phyloP scores from a whole-genome alignment of 192 early-diverging fungal species.

The Haplosporangium gracile region DNA sequence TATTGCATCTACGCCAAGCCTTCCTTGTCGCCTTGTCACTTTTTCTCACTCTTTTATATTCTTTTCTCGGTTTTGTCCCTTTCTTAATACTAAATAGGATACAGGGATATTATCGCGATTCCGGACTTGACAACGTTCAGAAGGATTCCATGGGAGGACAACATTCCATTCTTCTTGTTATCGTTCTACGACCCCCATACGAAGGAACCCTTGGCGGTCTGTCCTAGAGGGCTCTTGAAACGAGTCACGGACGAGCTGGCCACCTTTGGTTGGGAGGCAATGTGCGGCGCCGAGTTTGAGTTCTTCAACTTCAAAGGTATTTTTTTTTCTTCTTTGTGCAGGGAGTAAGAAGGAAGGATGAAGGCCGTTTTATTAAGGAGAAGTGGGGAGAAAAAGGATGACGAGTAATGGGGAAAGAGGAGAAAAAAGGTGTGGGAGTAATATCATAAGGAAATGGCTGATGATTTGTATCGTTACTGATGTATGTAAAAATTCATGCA shows the following conservation, averaged over 20 bases:
- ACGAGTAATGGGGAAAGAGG: neutral
- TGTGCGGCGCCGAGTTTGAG: constrained; percentile 75
- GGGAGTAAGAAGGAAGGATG: neutral
- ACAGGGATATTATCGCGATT: constrained; percentile 70
- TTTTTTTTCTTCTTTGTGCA: neutral
- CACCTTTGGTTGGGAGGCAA: constrained; percentile 49
- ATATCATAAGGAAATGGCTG: neutral
- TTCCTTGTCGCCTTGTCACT: neutral
- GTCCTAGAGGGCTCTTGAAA: constrained; percentile 69
- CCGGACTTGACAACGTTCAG: constrained; percentile 74
- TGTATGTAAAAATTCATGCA: neutral
- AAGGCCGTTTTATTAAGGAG: neutral
- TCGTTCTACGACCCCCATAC: constrained; percentile 71
- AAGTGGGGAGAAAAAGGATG: neutral
- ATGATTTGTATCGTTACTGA: neutral
- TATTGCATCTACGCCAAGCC: neutral
- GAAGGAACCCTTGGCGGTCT: constrained; percentile 66
- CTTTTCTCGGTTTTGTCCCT: neutral
- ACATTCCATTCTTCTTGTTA: constrained; percentile 77
- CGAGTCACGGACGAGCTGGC: constrained; percentile 77
- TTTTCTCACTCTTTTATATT: neutral
- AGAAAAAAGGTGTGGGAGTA: neutral
- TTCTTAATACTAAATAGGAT: constrained; percentile 50
- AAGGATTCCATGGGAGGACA: constrained; percentile 77
- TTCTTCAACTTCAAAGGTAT: constrained; percentile 84